phyloP scores from a whole-genome alignment of 257 asterid species.

The Cordia subcordata region DNA sequence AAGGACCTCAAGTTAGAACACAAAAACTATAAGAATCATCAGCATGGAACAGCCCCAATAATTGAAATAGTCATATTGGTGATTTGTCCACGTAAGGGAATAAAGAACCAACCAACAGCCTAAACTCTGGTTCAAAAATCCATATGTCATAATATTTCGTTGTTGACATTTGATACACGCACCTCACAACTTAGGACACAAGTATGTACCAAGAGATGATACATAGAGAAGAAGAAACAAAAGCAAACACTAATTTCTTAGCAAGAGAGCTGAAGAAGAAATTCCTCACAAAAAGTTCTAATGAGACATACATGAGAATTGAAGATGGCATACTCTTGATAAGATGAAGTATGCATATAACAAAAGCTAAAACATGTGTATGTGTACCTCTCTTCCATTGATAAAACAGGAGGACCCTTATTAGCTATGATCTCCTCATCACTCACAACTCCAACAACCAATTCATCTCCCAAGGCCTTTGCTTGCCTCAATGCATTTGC shows the following conservation, averaged over 20 bases:
- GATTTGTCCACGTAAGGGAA: not conserved
- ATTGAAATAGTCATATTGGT: constrained; percentile 7
- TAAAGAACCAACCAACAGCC: too few relatives aligned
- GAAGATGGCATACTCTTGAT: not conserved
- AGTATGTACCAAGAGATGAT: too few relatives aligned
- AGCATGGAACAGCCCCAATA: not conserved
- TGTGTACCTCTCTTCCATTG: constrained; percentile 84
- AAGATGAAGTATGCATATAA: not conserved
- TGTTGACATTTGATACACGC: too few relatives aligned
- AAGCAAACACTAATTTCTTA: too few relatives aligned
- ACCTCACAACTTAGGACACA: too few relatives aligned
- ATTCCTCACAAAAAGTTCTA: too few relatives aligned
- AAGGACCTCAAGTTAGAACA: constrained; percentile 25
- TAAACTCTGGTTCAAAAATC: too few relatives aligned
- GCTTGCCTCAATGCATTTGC: constrained; percentile 98
- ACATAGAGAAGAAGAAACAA: not conserved
- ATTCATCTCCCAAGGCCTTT: constrained; percentile 79
- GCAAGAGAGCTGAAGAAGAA: too few relatives aligned
- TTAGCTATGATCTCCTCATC: constrained; percentile 85
- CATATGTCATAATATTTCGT: too few relatives aligned
- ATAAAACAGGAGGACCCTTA: constrained; percentile 88
- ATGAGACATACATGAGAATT: too few relatives aligned
- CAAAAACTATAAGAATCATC: constrained; percentile 13
- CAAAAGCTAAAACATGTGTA: not conserved
- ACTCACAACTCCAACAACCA: constrained; percentile 90